A percentile compares a stretch with the other conserved stretches of the same genome.
Evolutionary conservation across 2,329 filamentous ascomycete species (phyloP).

Genomic region (Paraphaeosphaeria minitans): DNA sequence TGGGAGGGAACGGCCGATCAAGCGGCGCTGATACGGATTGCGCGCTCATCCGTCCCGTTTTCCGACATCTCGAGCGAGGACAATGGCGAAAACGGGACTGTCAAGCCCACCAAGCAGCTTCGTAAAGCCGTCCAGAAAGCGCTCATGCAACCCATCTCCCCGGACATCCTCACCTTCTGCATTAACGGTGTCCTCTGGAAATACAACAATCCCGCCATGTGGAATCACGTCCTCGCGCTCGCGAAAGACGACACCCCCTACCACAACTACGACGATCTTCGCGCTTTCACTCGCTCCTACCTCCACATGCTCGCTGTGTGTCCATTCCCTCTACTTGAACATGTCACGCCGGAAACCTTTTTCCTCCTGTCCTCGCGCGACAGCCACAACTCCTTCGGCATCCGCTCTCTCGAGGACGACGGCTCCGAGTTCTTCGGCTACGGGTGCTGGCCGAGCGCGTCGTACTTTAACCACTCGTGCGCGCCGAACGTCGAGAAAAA

Average conservation of each 20-base stretch:
- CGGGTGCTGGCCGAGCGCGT: conserved; percentile 53
- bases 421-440: conserved; percentile 57
- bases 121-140: conserved; percentile 40
- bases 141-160: conserved; percentile 32
- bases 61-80: conserved; percentile 15
- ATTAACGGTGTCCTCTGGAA: conserved; percentile 48
- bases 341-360: conserved; percentile 43
- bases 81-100: conserved; percentile 2
- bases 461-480: conserved; percentile 58
- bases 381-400: conserved; percentile 56
- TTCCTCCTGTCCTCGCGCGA: conserved; percentile 46
- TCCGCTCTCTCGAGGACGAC: conserved; percentile 51
- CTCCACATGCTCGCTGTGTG: conserved; percentile 51
- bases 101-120: conserved; percentile 39
- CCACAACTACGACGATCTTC: conserved; percentile 47
- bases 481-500: conserved; percentile 51
- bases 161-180: conserved; percentile 51
- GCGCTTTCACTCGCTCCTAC: conserved; percentile 48
- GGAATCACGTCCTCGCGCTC: conserved; percentile 44
- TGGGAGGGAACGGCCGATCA: conserved; percentile 33
- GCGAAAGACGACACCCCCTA: conserved; percentile 51
- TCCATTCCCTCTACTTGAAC: conserved; percentile 41
- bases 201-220: conserved; percentile 34
- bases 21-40: conserved; percentile 34
- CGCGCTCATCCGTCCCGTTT: too few species aligned